These are phyloP conservation scores for Xylaria sp. DNA, from an alignment of 2,329 filamentous ascomycete genomes.

Conservation along the genomic window DNA sequence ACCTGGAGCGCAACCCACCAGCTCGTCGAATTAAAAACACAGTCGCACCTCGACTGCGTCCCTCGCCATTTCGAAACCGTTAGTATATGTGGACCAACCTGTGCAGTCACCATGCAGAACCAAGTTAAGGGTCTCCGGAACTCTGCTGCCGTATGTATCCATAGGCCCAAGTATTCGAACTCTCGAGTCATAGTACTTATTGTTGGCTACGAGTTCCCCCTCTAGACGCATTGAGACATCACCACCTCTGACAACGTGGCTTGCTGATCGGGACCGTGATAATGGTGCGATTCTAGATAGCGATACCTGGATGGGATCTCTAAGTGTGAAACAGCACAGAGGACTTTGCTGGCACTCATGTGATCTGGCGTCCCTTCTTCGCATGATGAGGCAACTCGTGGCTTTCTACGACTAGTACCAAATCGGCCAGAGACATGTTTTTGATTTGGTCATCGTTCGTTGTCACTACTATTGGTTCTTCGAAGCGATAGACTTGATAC, in stretches of 20 bases:
- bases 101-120: slow-evolving; percentile 39
- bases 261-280: slow-evolving; percentile 45
- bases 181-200: slow-evolving; percentile 43
- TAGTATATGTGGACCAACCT: slow-evolving; percentile 41
- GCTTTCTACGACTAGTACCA: slow-evolving; percentile 28
- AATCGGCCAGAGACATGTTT: slow-evolving; percentile 15
- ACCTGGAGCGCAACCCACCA: slow-evolving; percentile 16
- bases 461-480: slow-evolving; percentile 24
- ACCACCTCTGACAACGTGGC: slow-evolving; percentile 48
- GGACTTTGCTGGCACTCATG: slow-evolving; percentile 37
- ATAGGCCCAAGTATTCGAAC: slow-evolving; percentile 41
- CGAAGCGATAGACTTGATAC: slow-evolving; percentile 18
- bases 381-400: slow-evolving; percentile 36
- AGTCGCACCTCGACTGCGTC: slow-evolving; percentile 29
- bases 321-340: slow-evolving; percentile 43
- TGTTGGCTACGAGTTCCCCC: slow-evolving; percentile 47
- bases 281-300: slow-evolving; percentile 23
- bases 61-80: slow-evolving; percentile 39
- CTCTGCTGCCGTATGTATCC: slow-evolving; percentile 40
- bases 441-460: slow-evolving; percentile 12
- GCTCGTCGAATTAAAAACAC: slow-evolving; percentile 21
- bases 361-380: slow-evolving; percentile 30
- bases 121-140: slow-evolving; percentile 34
- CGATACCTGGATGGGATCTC: slow-evolving; percentile 26
- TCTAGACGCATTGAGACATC: slow-evolving; percentile 39